Base-by-base conservation (phyloP, 306 rosid genomes). In the Castanopsis chinensis region DNA sequence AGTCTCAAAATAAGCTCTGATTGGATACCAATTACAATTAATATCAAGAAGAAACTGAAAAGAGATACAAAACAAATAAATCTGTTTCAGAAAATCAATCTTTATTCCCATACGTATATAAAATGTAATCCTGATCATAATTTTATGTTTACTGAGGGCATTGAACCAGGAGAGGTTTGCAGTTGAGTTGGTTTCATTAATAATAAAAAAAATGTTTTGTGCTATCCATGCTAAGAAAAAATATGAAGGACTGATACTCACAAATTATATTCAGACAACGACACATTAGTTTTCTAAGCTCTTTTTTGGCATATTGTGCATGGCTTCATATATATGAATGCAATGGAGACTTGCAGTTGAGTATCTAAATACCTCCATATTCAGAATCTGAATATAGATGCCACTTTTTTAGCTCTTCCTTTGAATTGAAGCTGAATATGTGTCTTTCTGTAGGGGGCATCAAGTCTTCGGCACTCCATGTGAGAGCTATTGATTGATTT, bases 341-440 rank as follows among this genome's bases (percentile, higher is more conserved):
- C 58, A 70, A 15, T 51, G 23, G 15, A 72, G 57, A 58, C 49
- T 52, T 43, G 71, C 41, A 72, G 15, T 49, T 20, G n/a, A 57
- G 35, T 37, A 25, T 8, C 20, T 49, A 17, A 21, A 43, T 84
- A 87, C 99, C 98, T 87, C 98, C 97, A 76, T 85, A 92, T 82
- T 95, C 99, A 55, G 97, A 90, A 85, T 92, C 99, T 5, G 99
- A 92, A 83, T 92, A 95, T 33, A 95, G 84, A 84, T 95, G 97
- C 99, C 99, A 95, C 80, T 76, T 95, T 79, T 86, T 89, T 35
- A 95, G 70, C 79, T 95, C 98, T 12, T 90, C 84, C 88, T 89
- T 90, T 5, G 99, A 89, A 80, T 88, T 85, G 94, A 95, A 95
- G 72, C 74, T 90, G 88, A 91, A 90, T 77, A 95, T 88, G 57